phyloP scores from a whole-genome alignment of 2,329 filamentous ascomycete species.

The Claviceps sp. region DNA sequence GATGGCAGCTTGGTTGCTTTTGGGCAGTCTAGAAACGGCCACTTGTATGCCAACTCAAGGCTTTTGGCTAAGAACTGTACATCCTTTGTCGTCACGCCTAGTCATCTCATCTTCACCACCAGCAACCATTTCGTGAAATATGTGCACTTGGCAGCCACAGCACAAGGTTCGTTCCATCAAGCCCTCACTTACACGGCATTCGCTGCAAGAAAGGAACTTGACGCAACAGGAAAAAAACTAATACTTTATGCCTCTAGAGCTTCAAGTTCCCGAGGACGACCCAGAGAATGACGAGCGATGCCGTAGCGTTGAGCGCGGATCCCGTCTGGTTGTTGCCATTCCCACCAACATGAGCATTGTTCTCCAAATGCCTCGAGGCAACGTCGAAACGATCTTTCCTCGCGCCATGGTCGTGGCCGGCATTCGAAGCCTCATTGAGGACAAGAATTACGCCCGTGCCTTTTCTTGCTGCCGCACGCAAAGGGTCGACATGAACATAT shows the following conservation, averaged over 20 bases:
- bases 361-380: slow-evolving; percentile 90
- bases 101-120: slow-evolving; percentile 84
- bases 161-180: slow-evolving; percentile 39
- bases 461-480: slow-evolving; percentile 85
- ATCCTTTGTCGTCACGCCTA: slow-evolving; percentile 69
- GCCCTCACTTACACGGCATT: background rate
- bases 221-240: background rate
- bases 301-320: slow-evolving; percentile 80
- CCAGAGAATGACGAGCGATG: slow-evolving; percentile 88
- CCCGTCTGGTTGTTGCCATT: slow-evolving; percentile 74
- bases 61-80: slow-evolving; percentile 77
- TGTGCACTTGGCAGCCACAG: slow-evolving; percentile 55
- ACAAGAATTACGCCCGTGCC: slow-evolving; percentile 68
- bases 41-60: slow-evolving; percentile 63
- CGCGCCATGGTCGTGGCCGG: slow-evolving; percentile 84
- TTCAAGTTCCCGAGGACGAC: slow-evolving; percentile 75
- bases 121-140: slow-evolving; percentile 90
- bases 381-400: slow-evolving; percentile 88
- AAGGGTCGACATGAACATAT: slow-evolving; percentile 93
- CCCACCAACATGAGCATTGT: slow-evolving; percentile 76
- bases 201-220: background rate
- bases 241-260: slow-evolving; percentile 33
- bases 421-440: slow-evolving; percentile 68
- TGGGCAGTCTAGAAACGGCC: slow-evolving; percentile 62
- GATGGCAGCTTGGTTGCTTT: slow-evolving; percentile 30